Evolutionary conservation across 1,139 yeast genomes (phyloP).

Genomic region (Diutina neorugosa): DNA sequence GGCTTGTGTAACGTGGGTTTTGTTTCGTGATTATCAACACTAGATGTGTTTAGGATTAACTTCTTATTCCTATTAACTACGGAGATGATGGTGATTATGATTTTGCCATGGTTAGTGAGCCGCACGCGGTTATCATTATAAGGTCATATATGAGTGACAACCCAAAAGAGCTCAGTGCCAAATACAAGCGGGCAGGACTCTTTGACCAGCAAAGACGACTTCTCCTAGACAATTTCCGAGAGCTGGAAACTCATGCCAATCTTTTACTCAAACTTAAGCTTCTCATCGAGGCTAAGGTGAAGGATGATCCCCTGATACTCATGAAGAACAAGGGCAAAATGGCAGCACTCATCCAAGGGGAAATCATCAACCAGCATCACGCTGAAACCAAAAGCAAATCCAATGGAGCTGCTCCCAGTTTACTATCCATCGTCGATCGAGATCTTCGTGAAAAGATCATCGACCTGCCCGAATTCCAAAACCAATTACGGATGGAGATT

Average conservation of each 20-base stretch:
- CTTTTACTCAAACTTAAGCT: conserved; percentile 29
- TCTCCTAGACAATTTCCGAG: conserved; percentile 31
- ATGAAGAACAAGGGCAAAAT: conserved; percentile 39
- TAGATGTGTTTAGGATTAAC: no score
- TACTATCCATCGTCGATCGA: conserved; percentile 23
- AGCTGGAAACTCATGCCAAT: conserved; percentile 30
- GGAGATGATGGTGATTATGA: no score
- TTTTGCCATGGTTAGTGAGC: no score
- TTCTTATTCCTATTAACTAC: no score
- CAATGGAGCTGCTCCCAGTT: not conserved
- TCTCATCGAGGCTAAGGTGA: conserved; percentile 35
- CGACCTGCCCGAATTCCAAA: conserved; percentile 31
- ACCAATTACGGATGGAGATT: conserved; percentile 19
- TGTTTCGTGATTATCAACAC: no score
- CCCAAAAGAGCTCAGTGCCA: conserved; percentile 27
- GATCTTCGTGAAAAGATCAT: conserved; percentile 36
- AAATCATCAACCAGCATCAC: conserved; percentile 17
- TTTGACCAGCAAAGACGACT: conserved; percentile 36
- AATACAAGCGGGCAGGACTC: conserved; percentile 38
- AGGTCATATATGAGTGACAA: not conserved
- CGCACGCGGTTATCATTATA: not conserved
- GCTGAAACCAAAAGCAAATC: not conserved
- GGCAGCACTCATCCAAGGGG: conserved; percentile 44
- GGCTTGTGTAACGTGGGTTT: no score
- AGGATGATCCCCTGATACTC: conserved; percentile 36